Evolutionary conservation across 1,284 basidiomycete genomes (phyloP), one percentile per base, ranked within the genome.

Genomic region (Tremellales sp.): DNA sequence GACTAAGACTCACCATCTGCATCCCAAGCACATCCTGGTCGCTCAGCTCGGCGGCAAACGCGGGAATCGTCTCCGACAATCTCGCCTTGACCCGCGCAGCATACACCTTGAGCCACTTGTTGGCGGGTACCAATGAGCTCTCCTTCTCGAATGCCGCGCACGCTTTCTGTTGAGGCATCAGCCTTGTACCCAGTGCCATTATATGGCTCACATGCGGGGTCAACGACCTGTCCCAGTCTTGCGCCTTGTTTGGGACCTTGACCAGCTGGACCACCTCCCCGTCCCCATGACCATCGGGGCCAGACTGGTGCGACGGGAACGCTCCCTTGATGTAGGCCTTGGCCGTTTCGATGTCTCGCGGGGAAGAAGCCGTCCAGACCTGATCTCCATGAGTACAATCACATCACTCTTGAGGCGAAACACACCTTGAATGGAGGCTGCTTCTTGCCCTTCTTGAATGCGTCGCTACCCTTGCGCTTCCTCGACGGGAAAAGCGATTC

Each of bases 71-170:
- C 1, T 40, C 33, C 7, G 48, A 40, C 5, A 75, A 38, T 35
- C 73, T 50, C 5, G 60, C 61, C 27, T 68, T 54, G 13, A 71
- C 56, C 9, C 51, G 42, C 12, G 56, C 61, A 0, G 69, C 73
- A 42, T 66, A 74, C 7, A 58, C 57, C 5, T 57, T 47, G 8
- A 75, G 57, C 70, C 73, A 76, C 16, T 61, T 43, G 25, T 61
- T 61, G 6, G 72, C 68, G 31, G 73, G 72, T 14, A 53, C 48
- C 39, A 74, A 63, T 18, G 73, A 73, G 4, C 59, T 53, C 44
- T 68, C 55, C 52, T 76, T 76, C 33, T 70, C 65, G 48, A 74
- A 76, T 1, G 68, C 58, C 40, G 65, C 62, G 58, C 75, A 76
- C 22, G 71, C 67, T 62, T 75, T 75, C 59, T 70, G 47, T 31